Base-by-base conservation (phyloP, 345 rosid species). In the Gossypium bickii region DNA sequence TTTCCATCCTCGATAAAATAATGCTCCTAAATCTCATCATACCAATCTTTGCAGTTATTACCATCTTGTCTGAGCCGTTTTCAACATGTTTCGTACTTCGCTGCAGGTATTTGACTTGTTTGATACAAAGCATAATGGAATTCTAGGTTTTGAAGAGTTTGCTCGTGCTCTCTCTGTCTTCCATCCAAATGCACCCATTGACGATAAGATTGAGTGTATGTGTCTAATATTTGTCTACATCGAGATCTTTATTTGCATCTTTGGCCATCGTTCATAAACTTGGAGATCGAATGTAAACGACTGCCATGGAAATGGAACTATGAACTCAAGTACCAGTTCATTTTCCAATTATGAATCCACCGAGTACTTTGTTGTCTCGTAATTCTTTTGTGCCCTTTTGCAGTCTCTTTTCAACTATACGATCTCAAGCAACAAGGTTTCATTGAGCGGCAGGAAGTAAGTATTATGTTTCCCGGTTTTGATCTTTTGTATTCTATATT, bases 341-440 rank as follows among this genome's bases (percentile, higher is more conserved):
- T 15, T 68, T 72, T 11, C 72, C 44, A 4, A 60, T 25, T 12
- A 3, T 60, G 7, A 17, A 24, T 41, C 44, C 27, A 0, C n/a
- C 18, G 7, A 45, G 62, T 69, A 2, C 64, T 45, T 51, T 7
- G 48, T 74, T 10, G 55, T 71, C 18, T 71, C 62, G 60, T 64
- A 73, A 62, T 53, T 22, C 8, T 66, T 45, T 71, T 52, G 34
- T 70, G 74, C 73, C 34, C n/a, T n/a, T n/a, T n/a, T n/a, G n/a
- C n/a, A n/a, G n/a, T n/a, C n/a, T n/a, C n/a, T n/a, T n/a, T n/a
- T 83, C 97, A 96, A 84, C 81, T 96, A 56, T 96, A 93, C n/a
- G 98, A 96, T 84, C 98, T 96, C 78, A 96, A 96, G 84, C 99
- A 96, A 76, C 99, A 96, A 89, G 99, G 99, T n/a, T 93, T 96